Conservation (phyloP, 306 rosid species). For the Boehmeria nivea region DNA sequence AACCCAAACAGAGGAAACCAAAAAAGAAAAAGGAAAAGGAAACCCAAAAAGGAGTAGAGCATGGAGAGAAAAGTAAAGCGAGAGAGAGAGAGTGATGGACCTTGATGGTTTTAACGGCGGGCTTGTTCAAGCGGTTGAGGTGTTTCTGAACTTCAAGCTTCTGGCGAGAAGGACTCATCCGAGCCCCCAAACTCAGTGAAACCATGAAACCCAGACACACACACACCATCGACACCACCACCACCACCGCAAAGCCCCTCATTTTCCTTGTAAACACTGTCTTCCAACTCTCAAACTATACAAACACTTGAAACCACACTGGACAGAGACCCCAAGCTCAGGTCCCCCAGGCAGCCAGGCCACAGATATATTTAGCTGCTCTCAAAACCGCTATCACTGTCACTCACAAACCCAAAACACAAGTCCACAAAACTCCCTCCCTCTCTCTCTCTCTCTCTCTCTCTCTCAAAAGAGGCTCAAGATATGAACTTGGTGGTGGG, state of each 20-base stretch:
- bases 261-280: slow-evolving; percentile 19
- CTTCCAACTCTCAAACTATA: not conserved
- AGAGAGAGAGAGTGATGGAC: slow-evolving; percentile 26
- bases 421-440: not conserved
- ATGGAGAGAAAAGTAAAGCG: slow-evolving; percentile 1
- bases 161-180: slow-evolving; percentile 61
- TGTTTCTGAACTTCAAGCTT: slow-evolving; percentile 73
- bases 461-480: slow-evolving; percentile 2
- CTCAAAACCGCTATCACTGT: too few species aligned
- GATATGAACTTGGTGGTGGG: slow-evolving; percentile 7
- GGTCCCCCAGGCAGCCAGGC: too few species aligned
- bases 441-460: slow-evolving; percentile 28
- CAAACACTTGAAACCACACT: too few species aligned
- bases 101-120: slow-evolving; percentile 74
- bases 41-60: not conserved
- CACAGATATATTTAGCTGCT: too few species aligned
- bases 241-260: slow-evolving; percentile 27
- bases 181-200: slow-evolving; percentile 55
- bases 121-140: slow-evolving; percentile 82
- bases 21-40: slow-evolving; percentile 7
- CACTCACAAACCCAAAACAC: too few species aligned
- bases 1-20: slow-evolving; percentile 18
- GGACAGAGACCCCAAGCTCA: too few species aligned
- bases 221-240: not conserved
- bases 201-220: slow-evolving; percentile 26